Evolutionary conservation across 2,329 filamentous ascomycete species (phyloP).

Genomic region (Penicillium frequentans): DNA sequence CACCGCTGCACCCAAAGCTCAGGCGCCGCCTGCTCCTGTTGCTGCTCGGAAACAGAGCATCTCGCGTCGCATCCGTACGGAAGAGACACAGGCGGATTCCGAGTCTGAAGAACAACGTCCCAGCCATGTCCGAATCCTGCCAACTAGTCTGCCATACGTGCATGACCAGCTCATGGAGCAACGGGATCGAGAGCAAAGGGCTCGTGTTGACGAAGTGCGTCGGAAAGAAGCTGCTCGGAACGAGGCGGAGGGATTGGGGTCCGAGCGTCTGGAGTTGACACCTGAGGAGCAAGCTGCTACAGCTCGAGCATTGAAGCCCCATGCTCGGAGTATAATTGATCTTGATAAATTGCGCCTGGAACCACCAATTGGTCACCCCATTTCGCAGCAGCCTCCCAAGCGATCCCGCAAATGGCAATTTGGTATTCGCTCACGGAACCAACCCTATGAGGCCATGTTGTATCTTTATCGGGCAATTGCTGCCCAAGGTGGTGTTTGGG

Average conservation of each 20-base stretch:
- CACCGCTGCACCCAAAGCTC: constrained; percentile 20
- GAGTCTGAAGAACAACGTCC: constrained; percentile 56
- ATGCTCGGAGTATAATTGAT: constrained; percentile 70
- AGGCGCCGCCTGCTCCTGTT: constrained; percentile 18
- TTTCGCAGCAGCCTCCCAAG: constrained; percentile 52
- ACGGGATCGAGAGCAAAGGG: constrained; percentile 34
- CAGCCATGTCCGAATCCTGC: constrained; percentile 87
- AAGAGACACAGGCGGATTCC: constrained; percentile 25
- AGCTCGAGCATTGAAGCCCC: constrained; percentile 78
- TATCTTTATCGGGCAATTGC: constrained; percentile 92
- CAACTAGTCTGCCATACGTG: constrained; percentile 85
- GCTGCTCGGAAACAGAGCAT: constrained; percentile 26
- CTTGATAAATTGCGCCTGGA: constrained; percentile 62
- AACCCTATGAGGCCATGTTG: constrained; percentile 88
- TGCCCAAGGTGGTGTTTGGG: constrained; percentile 87
- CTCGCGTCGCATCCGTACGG: constrained; percentile 25
- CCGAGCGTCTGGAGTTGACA: constrained; percentile 31
- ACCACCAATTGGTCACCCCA: constrained; percentile 53
- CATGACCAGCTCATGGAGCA: constrained; percentile 86
- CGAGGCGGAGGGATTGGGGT: constrained; percentile 22
- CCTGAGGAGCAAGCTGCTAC: constrained; percentile 79
- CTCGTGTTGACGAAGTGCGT: constrained; percentile 47
- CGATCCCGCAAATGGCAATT: constrained; percentile 91
- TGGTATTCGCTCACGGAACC: constrained; percentile 90
- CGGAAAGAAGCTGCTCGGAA: constrained; percentile 22